Conservation (phyloP, 495 filamentous ascomycete genomes). For the Aspergillus mulundensis region DNA sequence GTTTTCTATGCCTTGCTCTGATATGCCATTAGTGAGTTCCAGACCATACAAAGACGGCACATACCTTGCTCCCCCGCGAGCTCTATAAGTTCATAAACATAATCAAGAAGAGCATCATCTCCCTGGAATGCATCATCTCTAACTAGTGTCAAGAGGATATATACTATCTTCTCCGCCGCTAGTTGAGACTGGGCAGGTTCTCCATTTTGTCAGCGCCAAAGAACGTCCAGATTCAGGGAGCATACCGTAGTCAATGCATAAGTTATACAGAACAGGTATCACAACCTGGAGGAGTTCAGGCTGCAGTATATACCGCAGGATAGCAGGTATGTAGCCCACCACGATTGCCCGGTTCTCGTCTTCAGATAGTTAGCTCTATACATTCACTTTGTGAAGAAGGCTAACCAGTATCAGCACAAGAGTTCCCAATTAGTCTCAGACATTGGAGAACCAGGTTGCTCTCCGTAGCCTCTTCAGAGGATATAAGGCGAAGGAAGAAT, state of each 20-base stretch:
- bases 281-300: conserved; percentile 52
- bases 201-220: conserved; percentile 20
- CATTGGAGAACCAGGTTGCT: conserved; percentile 46
- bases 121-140: conserved; percentile 29
- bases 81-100: conserved; percentile 39
- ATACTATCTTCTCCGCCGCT: conserved; percentile 51
- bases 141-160: conserved; percentile 37
- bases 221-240: neutral
- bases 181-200: conserved; percentile 58
- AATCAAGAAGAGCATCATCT: conserved; percentile 33
- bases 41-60: neutral
- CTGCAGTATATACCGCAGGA: conserved; percentile 50
- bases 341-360: conserved; percentile 71
- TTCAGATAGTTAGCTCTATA: conserved; percentile 27
- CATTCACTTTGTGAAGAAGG: neutral
- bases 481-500: conserved; percentile 58
- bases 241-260: conserved; percentile 70
- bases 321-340: conserved; percentile 51
- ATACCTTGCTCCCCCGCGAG: conserved; percentile 41
- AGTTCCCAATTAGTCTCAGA: conserved; percentile 70
- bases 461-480: conserved; percentile 32
- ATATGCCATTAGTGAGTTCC: conserved; percentile 4
- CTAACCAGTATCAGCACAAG: conserved; percentile 75
- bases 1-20: conserved; percentile 34
- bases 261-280: conserved; percentile 68